A percentile compares a stretch with the other conserved stretches of the same genome.
phyloP scores from a whole-genome alignment of 352 stramenopile genomes.

The Globisporangium echinulatum region DNA sequence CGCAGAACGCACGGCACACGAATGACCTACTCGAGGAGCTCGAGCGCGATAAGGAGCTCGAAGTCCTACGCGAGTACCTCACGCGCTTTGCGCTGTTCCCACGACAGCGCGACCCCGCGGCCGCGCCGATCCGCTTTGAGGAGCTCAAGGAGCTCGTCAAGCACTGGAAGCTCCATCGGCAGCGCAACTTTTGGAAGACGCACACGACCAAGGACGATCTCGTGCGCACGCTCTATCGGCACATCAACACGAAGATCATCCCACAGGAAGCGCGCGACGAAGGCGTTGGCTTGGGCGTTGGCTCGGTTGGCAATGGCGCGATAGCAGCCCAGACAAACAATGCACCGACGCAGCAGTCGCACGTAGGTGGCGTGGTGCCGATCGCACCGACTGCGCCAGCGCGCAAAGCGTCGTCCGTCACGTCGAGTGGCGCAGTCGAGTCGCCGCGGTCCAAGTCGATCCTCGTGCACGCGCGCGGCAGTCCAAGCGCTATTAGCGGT shows the following conservation, averaged over 20 bases:
- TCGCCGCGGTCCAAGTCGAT: constrained; percentile 56
- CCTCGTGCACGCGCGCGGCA: constrained; percentile 20
- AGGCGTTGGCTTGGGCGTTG: constrained; percentile 16
- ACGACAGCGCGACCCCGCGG: constrained; percentile 55
- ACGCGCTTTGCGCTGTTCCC: constrained; percentile 78
- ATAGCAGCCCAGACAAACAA: constrained; percentile 2
- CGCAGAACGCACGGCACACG: constrained; percentile 74
- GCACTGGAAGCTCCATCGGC: constrained; percentile 86
- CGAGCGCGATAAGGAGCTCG: constrained; percentile 81
- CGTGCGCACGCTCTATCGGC: constrained; percentile 72
- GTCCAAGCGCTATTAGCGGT: constrained; percentile 7
- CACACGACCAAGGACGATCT: constrained; percentile 87
- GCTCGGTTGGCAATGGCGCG: background rate
- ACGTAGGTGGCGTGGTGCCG: background rate
- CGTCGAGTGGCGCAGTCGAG: constrained; percentile 17
- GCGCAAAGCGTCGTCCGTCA: constrained; percentile 29
- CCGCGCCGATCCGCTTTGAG: constrained; percentile 83
- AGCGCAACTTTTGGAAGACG: constrained; percentile 88
- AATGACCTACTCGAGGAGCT: constrained; percentile 81
- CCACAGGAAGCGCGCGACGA: constrained; percentile 53
- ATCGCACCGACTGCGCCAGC: constrained; percentile 30
- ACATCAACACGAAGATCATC: constrained; percentile 86
- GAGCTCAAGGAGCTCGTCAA: constrained; percentile 89
- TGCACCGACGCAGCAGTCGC: constrained; percentile 1
- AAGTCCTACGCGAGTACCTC: constrained; percentile 80